These are phyloP conservation scores for Lipomyces chichibuensis DNA, from an alignment of 805 yeast species.

Conservation along the genomic window DNA sequence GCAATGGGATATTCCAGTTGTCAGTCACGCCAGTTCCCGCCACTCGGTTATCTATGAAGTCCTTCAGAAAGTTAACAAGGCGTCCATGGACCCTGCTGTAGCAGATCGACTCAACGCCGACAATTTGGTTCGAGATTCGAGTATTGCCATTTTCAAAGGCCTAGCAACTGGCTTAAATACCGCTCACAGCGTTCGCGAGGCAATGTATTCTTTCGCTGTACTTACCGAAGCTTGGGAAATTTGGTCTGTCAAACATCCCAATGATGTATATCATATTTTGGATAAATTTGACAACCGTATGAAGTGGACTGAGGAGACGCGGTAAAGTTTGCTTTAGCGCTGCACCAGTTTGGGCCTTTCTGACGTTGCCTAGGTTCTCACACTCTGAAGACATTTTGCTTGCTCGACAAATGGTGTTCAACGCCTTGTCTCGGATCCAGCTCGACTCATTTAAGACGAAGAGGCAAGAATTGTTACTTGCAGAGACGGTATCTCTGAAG, in stretches of 20 bases:
- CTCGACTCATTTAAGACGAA: not conserved
- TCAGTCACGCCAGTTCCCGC: slow-evolving; percentile 41
- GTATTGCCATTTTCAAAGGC: slow-evolving; percentile 5
- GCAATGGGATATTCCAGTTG: slow-evolving; percentile 72
- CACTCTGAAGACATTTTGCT: slow-evolving; percentile 20
- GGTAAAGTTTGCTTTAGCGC: slow-evolving; percentile 4
- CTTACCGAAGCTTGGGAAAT: slow-evolving; percentile 19
- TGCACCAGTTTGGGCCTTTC: not conserved
- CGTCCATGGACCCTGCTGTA: not conserved
- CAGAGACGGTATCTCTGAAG: slow-evolving; percentile 10
- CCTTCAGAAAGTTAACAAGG: slow-evolving; percentile 5
- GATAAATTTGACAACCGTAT: not conserved
- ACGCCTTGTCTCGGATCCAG: slow-evolving; percentile 3
- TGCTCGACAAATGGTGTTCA: slow-evolving; percentile 9
- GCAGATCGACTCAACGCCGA: not conserved
- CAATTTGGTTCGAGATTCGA: slow-evolving; percentile 8
- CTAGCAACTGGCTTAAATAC: slow-evolving; percentile 5
- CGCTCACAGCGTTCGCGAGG: slow-evolving; percentile 1
- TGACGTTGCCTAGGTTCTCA: slow-evolving; percentile 9
- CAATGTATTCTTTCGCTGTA: slow-evolving; percentile 12
- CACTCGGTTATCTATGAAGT: slow-evolving; percentile 14
- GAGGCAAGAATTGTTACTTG: not conserved
- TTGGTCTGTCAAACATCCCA: not conserved
- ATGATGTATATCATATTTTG: not conserved
- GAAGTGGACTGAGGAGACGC: slow-evolving; percentile 4